Conservation (phyloP, 2,329 filamentous ascomycete genomes). For the Daldinia sp. region DNA sequence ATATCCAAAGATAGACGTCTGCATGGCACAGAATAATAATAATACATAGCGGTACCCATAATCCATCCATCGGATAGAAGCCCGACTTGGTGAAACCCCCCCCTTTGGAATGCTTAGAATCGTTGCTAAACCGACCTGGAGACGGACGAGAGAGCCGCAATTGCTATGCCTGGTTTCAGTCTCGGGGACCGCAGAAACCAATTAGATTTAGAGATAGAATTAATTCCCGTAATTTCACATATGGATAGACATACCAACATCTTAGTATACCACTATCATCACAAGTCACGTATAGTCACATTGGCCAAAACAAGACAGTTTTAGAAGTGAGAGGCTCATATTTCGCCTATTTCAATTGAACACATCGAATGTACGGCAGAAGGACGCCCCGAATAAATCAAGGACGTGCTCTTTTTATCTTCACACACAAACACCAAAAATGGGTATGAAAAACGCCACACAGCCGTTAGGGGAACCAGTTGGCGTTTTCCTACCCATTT, state of each 20-base stretch:
- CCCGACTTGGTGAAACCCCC: neutral
- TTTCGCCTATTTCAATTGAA: constrained; percentile 33
- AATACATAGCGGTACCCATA: too few species aligned
- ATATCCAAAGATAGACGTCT: neutral
- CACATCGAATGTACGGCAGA: constrained; percentile 32
- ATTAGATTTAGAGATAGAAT: neutral
- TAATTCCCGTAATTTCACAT: neutral
- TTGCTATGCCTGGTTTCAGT: neutral
- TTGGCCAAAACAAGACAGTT: neutral
- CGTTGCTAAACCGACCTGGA: neutral
- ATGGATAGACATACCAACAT: neutral
- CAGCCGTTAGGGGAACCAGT: constrained; percentile 14
- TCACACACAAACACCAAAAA: constrained; percentile 24
- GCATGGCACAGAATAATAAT: neutral
- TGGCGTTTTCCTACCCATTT: constrained; percentile 25
- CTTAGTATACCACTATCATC: neutral
- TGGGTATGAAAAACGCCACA: constrained; percentile 27
- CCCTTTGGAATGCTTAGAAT: neutral
- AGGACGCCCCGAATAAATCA: constrained; percentile 11
- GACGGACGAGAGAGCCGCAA: neutral
- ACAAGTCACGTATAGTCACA: constrained; percentile 4
- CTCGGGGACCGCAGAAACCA: neutral
- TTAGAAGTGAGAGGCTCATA: constrained; percentile 32
- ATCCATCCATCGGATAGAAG: neutral
- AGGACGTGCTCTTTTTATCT: constrained; percentile 18